Percentiles rank a stretch among this genome's conserved stretches.
phyloP scores from a whole-genome alignment of 441 rosid genomes.

The Viola pubescens region DNA sequence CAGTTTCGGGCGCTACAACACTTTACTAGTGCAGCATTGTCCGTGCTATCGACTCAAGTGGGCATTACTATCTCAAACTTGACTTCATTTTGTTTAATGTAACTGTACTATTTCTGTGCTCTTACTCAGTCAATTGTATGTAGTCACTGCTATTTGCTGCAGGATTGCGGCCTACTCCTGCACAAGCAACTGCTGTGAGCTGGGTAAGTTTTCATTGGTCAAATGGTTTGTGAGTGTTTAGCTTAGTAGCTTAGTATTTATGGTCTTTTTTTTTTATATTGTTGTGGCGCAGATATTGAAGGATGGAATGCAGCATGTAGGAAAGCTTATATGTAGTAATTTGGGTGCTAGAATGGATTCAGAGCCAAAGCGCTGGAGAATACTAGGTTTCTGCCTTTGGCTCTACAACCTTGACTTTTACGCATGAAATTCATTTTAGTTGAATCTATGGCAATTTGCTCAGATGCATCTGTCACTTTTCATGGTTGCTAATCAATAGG shows the following conservation, averaged over 20 bases:
- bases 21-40: slow-evolving; percentile 71
- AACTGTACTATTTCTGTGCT: slow-evolving; percentile 20
- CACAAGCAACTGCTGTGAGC: slow-evolving; percentile 94
- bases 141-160: slow-evolving; percentile 98
- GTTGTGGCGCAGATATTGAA: slow-evolving; percentile 54
- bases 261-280: slow-evolving; percentile 5
- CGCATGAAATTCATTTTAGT: slow-evolving; percentile 5
- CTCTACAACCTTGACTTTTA: neutral
- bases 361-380: slow-evolving; percentile 91
- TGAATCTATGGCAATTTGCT: slow-evolving; percentile 6
- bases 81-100: neutral
- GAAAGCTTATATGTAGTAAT: slow-evolving; percentile 87
- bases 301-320: slow-evolving; percentile 96
- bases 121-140: slow-evolving; percentile 30
- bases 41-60: slow-evolving; percentile 91
- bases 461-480: neutral
- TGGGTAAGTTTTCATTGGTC: slow-evolving; percentile 54
- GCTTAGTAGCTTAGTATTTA: neutral
- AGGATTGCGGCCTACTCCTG: slow-evolving; percentile 91
- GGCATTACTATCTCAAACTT: slow-evolving; percentile 4
- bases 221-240: neutral
- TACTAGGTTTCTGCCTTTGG: slow-evolving; percentile 49
- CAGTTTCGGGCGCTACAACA: slow-evolving; percentile 92
- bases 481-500: slow-evolving; percentile 17
- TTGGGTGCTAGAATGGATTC: slow-evolving; percentile 98